Evolutionary conservation across 495 filamentous ascomycete species (phyloP), one percentile per base, ranked within the genome.

Genomic region (Usnea hakonensis): DNA sequence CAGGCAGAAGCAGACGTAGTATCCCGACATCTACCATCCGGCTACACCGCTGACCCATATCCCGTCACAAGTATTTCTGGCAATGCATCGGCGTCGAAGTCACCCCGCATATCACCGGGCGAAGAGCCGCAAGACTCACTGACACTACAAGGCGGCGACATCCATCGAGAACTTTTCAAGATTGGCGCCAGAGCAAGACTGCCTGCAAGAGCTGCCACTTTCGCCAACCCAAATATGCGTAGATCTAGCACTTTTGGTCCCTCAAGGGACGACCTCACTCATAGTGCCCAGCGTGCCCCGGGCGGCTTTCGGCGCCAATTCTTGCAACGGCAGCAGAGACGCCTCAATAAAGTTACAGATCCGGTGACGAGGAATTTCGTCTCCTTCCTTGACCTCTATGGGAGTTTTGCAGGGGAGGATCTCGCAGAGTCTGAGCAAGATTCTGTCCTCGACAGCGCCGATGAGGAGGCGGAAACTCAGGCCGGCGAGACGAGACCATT

Each of bases 341-440:
- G 71, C 67, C 59, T 81, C 64, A 58, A 76, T 72, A 69, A 73
- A 71, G 64, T 75, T 63, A 46, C 73, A 58, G 57, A 73, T 62
- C 81, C 84, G 14, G 73, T 86, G 19, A 86, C 86, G 0, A 72
- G 73, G n/a, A 83, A 83, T 64, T 90, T 90, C 63, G 79, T 86
- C 38, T 82, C 85, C 44, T 90, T 88, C 64, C 76, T 90, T 14
- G 83, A 87, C 52, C 70, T 89, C 8, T 90, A 89, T 69, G 86
- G 86, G 0, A 81, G 78, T 55, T 90, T 90, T 68, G 87, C 87
- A 0, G 87, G 86, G 9, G 87, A 90, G 66, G 86, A 89, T 61
- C 77, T 90, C 16, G 81, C 74, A 5, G 87, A 89, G 52, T 81
- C 82, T 0, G 84, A 86, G 57, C 81, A 85, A 41, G 85, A 88